Conservation (phyloP, 2,329 filamentous ascomycete species). For the Rutstroemia sydowiana region DNA sequence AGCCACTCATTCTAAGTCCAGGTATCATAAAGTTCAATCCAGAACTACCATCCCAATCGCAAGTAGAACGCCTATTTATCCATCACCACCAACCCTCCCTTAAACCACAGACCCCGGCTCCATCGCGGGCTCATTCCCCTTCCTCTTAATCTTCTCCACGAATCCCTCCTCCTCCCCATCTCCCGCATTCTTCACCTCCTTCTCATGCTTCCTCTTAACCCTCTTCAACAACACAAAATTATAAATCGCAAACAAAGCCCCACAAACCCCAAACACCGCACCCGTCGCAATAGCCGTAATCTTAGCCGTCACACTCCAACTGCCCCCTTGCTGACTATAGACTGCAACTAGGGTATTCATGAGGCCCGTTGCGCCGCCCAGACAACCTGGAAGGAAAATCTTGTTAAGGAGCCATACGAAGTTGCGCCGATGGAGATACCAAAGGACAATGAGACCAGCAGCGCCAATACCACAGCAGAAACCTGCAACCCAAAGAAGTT, state of each 20-base stretch:
- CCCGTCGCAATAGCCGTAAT: constrained; percentile 24
- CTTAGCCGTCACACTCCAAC: constrained; percentile 23
- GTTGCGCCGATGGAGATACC: constrained; percentile 17
- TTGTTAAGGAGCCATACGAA: constrained; percentile 25
- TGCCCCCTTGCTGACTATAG: constrained; percentile 20
- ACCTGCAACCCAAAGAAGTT: constrained; percentile 19
- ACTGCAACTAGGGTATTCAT: constrained; percentile 25
- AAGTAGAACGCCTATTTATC: neutral
- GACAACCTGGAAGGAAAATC: constrained; percentile 25
- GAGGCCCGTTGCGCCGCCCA: constrained; percentile 24
- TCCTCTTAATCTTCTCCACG: constrained; percentile 19
- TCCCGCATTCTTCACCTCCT: constrained; percentile 3
- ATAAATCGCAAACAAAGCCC: constrained; percentile 22
- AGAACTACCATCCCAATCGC: neutral
- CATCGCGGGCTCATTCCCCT: constrained; percentile 16
- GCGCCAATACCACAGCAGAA: constrained; percentile 22
- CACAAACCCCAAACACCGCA: constrained; percentile 16
- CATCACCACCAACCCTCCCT: neutral
- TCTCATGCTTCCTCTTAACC: neutral
- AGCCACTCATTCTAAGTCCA: neutral
- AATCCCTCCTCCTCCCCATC: constrained; percentile 11
- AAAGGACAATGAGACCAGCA: constrained; percentile 23
- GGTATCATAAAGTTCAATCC: neutral
- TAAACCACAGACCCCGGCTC: constrained; percentile 21
- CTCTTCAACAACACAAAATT: constrained; percentile 22